Base-by-base conservation (phyloP, 352 stramenopile genomes). In the Globisporangium solare region DNA sequence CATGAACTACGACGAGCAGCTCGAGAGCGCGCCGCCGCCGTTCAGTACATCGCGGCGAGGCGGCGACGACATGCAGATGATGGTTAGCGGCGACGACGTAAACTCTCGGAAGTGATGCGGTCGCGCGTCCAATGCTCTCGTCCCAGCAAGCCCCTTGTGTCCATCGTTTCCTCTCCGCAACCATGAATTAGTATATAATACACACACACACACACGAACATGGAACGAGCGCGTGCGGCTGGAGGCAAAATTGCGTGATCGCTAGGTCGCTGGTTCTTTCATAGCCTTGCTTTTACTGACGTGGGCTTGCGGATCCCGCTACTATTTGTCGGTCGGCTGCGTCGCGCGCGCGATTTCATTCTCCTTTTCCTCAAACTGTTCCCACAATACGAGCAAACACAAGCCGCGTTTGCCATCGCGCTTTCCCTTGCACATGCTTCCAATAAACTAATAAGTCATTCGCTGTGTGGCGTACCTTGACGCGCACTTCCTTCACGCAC, bases 1-100 rank as follows among this genome's bases (percentile, higher is more conserved):
- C 49, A 93, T 95, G 80, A 89, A 89, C 72, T 88, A 83, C 53
- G 78, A 86, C 62, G 71, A 80, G 46, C 73, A 76, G 50, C 58
- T 77, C 21, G 67, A 77, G 37, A 31, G 51, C 7, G 46, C 54
- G 21, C 70, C 68, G 43, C 68, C 64, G 43, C 67, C 73, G 8
- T 74, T 83, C 50, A n/a, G 39, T 43, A 70, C 70, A 39, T 47
- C 73, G 18, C 58, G 72, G 47, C 69, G 72, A 66, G 20, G 63
- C 64, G 37, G 32, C 53, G 47, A 60, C 55, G 46, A 74, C 7
- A 56, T 62, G 56, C 61, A 46, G 54, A 62, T 37, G 66, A 73
- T 54, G 53, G 14, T 51, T 3, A 35, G n/a, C 35, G 57, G 53
- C 32, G 65, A 79, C 51, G 68, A 77, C 40, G 54, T 18, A 1